Conservation (phyloP, 176 grass and related monocot species). For the Triticum urartu region DNA sequence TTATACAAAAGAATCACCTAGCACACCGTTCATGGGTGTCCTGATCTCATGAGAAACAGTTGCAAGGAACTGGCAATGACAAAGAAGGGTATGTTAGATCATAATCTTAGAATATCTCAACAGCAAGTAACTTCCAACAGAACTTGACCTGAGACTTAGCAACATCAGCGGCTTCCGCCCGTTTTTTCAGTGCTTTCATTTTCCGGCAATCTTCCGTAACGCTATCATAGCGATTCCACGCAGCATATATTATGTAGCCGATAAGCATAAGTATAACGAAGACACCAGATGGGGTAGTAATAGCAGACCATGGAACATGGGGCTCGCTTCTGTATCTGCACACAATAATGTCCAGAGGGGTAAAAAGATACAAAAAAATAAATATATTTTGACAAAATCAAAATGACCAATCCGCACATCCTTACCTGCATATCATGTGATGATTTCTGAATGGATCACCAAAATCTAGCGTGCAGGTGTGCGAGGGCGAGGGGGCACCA, state of each 20-base stretch:
- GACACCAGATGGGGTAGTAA: constrained; percentile 67
- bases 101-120: background rate
- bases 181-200: constrained; percentile 87
- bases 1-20: constrained; percentile 51
- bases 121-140: background rate
- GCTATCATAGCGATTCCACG: constrained; percentile 87
- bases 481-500: constrained; percentile 51
- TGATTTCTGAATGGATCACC: constrained; percentile 91
- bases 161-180: constrained; percentile 89
- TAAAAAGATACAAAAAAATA: background rate
- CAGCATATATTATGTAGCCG: constrained; percentile 86
- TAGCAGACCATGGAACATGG: constrained; percentile 60
- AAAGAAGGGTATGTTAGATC: constrained; percentile 30
- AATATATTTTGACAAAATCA: constrained; percentile 22
- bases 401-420: background rate
- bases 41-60: constrained; percentile 99
- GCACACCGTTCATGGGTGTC: constrained; percentile 98
- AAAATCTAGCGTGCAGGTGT: constrained; percentile 81
- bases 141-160: constrained; percentile 95
- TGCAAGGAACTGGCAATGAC: constrained; percentile 83
- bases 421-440: constrained; percentile 94
- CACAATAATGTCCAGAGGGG: constrained; percentile 21
- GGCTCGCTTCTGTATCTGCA: constrained; percentile 83
- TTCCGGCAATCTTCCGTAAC: constrained; percentile 93
- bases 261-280: constrained; percentile 77